A percentile compares a stretch with the other conserved stretches of the same genome.
Conservation (phyloP, 2,329 filamentous ascomycete genomes). For the Aspergillus pseudoglaucus region DNA sequence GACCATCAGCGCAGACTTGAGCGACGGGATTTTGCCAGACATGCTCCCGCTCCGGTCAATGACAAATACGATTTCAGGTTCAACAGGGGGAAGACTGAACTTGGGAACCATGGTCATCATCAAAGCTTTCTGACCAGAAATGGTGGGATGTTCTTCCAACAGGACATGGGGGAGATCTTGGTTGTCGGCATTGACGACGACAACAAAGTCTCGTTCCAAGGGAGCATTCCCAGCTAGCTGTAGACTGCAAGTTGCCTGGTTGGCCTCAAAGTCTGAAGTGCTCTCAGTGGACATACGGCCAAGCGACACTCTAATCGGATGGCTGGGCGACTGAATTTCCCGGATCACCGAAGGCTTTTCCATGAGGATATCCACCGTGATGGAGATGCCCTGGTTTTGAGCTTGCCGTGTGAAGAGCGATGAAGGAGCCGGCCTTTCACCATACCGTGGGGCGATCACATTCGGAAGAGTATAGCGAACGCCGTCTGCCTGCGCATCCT, state of each 20-base stretch:
- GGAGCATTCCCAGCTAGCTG: slow-evolving; percentile 34
- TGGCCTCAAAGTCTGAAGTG: slow-evolving; percentile 46
- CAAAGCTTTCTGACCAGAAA: slow-evolving; percentile 57
- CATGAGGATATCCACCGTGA: slow-evolving; percentile 57
- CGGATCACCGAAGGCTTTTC: slow-evolving; percentile 51
- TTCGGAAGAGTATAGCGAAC: slow-evolving; percentile 64
- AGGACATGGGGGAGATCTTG: slow-evolving; percentile 57
- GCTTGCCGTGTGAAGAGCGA: background rate
- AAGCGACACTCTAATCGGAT: slow-evolving; percentile 60
- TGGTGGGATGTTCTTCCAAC: slow-evolving; percentile 58
- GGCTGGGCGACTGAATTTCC: slow-evolving; percentile 59
- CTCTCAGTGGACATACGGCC: slow-evolving; percentile 49
- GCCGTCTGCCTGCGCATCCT: slow-evolving; percentile 62
- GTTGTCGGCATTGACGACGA: slow-evolving; percentile 58
- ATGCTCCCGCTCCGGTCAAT: slow-evolving; percentile 65
- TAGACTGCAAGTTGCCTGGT: slow-evolving; percentile 57
- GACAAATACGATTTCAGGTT: slow-evolving; percentile 63
- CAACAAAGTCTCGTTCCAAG: slow-evolving; percentile 60
- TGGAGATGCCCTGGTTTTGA: slow-evolving; percentile 40
- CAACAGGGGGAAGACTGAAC: slow-evolving; percentile 53
- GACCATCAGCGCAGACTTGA: slow-evolving; percentile 47
- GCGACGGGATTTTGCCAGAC: slow-evolving; percentile 41
- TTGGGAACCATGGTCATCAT: slow-evolving; percentile 67
- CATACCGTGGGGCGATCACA: slow-evolving; percentile 61
- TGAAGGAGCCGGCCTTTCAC: slow-evolving; percentile 16